Evolutionary conservation across 73 alveolate genomes (phyloP).

Genomic region (Paraurostyla sp.): DNA sequence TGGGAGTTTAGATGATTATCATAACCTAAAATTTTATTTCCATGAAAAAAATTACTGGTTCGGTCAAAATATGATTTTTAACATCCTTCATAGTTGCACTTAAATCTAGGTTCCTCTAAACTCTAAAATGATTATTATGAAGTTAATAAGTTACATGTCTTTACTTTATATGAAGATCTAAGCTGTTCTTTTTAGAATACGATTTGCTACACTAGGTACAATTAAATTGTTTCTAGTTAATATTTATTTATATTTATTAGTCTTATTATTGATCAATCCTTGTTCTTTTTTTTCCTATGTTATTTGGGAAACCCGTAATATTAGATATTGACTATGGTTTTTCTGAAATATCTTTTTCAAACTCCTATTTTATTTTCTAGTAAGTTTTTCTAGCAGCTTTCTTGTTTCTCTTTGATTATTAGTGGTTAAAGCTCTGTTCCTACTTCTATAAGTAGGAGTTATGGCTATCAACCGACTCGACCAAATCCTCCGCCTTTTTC

Average conservation of each 20-base stretch:
- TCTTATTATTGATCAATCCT: too few species aligned
- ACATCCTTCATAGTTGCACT: conserved; percentile 18
- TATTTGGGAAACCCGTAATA: too few species aligned
- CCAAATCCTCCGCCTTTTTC: not conserved
- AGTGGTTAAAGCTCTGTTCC: not conserved
- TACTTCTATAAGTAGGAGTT: not conserved
- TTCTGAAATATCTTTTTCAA: too few species aligned
- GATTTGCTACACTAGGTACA: not conserved
- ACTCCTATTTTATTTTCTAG: too few species aligned
- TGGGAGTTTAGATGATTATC: not conserved
- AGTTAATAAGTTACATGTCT: not conserved
- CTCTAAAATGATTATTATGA: not conserved
- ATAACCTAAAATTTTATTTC: too few species aligned
- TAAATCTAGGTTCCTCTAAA: not conserved
- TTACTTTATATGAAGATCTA: not conserved
- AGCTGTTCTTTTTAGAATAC: not conserved
- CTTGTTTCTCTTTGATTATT: not conserved
- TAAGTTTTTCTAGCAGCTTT: too few species aligned
- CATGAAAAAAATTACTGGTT: too few species aligned
- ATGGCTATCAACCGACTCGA: conserved; percentile 24
- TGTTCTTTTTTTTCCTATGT: too few species aligned
- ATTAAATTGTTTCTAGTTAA: too few species aligned
- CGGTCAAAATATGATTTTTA: not conserved
- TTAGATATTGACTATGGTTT: too few species aligned
- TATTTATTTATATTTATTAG: too few species aligned